Base-by-base conservation (phyloP, 768 basidiomycete genomes). In the Russula foetens region DNA sequence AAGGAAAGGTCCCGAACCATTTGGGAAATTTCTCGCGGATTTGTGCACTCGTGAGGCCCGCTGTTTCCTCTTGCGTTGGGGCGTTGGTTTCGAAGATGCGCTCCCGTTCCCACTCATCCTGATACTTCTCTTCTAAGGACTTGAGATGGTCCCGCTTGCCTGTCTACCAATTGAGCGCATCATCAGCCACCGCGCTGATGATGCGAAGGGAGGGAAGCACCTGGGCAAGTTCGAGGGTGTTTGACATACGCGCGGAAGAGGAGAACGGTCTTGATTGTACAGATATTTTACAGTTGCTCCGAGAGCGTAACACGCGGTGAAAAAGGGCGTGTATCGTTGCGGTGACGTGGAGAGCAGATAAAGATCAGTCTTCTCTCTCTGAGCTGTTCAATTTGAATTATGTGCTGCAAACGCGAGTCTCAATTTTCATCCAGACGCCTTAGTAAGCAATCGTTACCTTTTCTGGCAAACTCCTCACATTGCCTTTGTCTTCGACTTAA, bases 1-100 rank as follows among this genome's bases (percentile, higher is more conserved):
- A 97, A 53, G 95, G 95, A 73, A 89, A 96, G 75, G 85, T 97
- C 56, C 96, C 97, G 71, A 98, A 90, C 92, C 95, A 98, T 77
- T 98, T 98, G 21, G 95, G 95, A 72, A 84, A 83, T 74, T 85
- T 84, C 69, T 86, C 78, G 63, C 79, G 78, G 68, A 96, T 75
- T 69, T 95, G 78, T 23, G 79, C 77, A 19, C 76, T 76, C 12
- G 85, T 81, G 52, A 89, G 80, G 60, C 83, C 84, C 58, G 75
- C 75, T 46, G 86, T 78, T 46, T 90, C 84, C 52, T 83, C 82
- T 14, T 76, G 71, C 21, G 85, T 73, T 1, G 97, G 96, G 38
- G 95, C 86, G 67, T 88, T 79, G 69, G 87, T 81, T 72, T 98
- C 88, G 73, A 99, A 99, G 56, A 92, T 68, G 67, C 79, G 82